Base-by-base conservation (phyloP, 2,329 filamentous ascomycete species). In the Daldinia eschscholtzii region DNA sequence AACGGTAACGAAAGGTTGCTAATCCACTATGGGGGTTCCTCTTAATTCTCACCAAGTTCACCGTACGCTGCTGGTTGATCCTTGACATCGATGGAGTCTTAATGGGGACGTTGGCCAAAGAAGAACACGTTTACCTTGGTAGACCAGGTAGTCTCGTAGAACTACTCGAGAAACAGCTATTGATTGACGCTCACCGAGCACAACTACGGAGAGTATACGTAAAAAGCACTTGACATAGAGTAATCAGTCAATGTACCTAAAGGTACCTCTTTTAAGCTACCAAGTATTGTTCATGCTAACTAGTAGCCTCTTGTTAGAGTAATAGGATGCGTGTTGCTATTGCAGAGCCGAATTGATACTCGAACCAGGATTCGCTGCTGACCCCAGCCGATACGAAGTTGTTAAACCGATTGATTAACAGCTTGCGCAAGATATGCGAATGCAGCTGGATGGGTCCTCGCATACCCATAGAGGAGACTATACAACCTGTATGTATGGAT, bases 341-440 rank as follows among this genome's bases (percentile, higher is more conserved):
- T 64, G 33, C 10, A 59, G 20, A 58, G 46, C 44, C 41, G 52
- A 53, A 60, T 56, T 23, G 42, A 23, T 42, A 57, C 41, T 35
- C 3, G 28, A 57, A 42, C 65, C 60, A 50, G 65, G 68, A 65
- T 70, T 63, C 39, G 55, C 42, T 53, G 52, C 37, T 55, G 55
- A 61, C 59, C 68, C 65, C 62, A 62, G 65, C 37, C 37, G 59
- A 61, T 60, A 57, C 48, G 64, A 57, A 70, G 52, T 48, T 68
- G 64, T 66, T 65, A 62, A 57, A 65, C 61, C 64, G 61, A 70
- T 70, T 70, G 65, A 68, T 65, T 60, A 65, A 61, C 56, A 20
- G 52, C 65, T 63, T 44, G 62, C 56, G 62, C 62, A 63, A 68
- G 68, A 70, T 65, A 68, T 70, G 65, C 65, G 65, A 68, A 70